Evolutionary conservation across 2,329 filamentous ascomycete genomes (phyloP), one percentile per base, ranked within the genome.

Genomic region (Fusarium praegraminearum): DNA sequence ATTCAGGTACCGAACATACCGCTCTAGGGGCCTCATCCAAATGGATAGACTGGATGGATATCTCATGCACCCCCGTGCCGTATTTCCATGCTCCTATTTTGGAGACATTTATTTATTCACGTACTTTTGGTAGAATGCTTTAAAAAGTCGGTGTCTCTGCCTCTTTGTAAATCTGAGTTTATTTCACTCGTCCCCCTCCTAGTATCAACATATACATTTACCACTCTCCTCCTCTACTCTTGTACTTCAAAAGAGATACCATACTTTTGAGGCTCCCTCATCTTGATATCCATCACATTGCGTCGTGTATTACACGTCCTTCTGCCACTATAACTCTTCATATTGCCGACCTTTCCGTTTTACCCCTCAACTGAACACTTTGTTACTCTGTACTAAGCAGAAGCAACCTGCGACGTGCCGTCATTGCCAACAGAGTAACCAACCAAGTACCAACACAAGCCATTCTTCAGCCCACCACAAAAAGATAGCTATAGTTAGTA

Each of bases 101-200:
- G 46, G 38, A 59, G 43, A 41, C 38, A 47, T 63, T 49, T 55
- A 59, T 62, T 70, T 49, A 57, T 63, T 62, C 60, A 65, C 35
- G 22, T 58, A 20, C 38, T 58, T 44, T 26, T 57, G 41, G n/a
- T 41, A n/a, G 35, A 54, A 50, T 64, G 13, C 28, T 65, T 71
- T 70, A 70, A 65, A 70, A 70, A 65, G 67, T 65, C 67, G 63
- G 52, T 64, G 57, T 43, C 68, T 69, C 68, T 56, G 45, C 65
- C 54, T 57, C 44, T 32, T 8, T 24, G 32, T 16, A 18, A 20
- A 18, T 57, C 40, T 22, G 20, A 28, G 55, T 44, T 28, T 33
- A 51, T 57, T 43, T 50, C 50, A 60, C 33, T 35, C 45, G 22
- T 32, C 35, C 52, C 35, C 22, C 7, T 24, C 28, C 7, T 51